Percentiles rank a stretch among this genome's conserved stretches.
phyloP scores from a whole-genome alignment of 2,329 filamentous ascomycete species.

The Ceratocystis lukuohia region DNA sequence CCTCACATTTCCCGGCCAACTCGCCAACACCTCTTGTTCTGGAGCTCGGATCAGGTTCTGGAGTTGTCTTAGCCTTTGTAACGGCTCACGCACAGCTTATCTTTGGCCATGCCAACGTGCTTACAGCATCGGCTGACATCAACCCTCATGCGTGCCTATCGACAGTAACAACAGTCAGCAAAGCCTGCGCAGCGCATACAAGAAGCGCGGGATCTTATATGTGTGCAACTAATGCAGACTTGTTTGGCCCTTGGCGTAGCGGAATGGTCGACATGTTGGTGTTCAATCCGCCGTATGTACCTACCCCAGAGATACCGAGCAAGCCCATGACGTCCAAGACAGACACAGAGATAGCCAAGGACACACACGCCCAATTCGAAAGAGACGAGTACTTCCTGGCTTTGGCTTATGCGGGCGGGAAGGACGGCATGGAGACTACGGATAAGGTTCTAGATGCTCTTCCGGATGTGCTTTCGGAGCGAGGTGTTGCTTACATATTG shows the following conservation, averaged over 20 bases:
- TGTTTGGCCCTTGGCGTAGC: constrained; percentile 44
- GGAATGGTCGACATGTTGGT: constrained; percentile 63
- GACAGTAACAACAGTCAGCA: constrained; percentile 52
- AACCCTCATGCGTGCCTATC: constrained; percentile 72
- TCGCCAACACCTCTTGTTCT: constrained; percentile 49
- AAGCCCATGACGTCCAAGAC: constrained; percentile 27
- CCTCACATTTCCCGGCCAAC: constrained; percentile 39
- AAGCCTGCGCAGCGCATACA: constrained; percentile 21
- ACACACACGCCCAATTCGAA: constrained; percentile 44
- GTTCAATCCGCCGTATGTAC: constrained; percentile 96
- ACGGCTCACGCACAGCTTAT: constrained; percentile 59
- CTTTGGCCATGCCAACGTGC: constrained; percentile 55
- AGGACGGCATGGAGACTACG: constrained; percentile 89
- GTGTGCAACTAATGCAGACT: constrained; percentile 55
- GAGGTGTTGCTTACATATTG: constrained; percentile 77
- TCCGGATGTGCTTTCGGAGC: constrained; percentile 45
- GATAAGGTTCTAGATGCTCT: constrained; percentile 60
- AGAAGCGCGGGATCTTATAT: constrained; percentile 37
- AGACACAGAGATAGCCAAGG: constrained; percentile 23
- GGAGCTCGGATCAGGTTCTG: constrained; percentile 83
- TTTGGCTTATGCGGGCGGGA: constrained; percentile 77
- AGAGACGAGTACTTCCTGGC: constrained; percentile 72
- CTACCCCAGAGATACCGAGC: constrained; percentile 59
- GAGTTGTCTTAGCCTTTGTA: constrained; percentile 82
- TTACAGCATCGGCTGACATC: constrained; percentile 70